Base-by-base conservation (phyloP, 306 rosid genomes). In the Morella rubra region DNA sequence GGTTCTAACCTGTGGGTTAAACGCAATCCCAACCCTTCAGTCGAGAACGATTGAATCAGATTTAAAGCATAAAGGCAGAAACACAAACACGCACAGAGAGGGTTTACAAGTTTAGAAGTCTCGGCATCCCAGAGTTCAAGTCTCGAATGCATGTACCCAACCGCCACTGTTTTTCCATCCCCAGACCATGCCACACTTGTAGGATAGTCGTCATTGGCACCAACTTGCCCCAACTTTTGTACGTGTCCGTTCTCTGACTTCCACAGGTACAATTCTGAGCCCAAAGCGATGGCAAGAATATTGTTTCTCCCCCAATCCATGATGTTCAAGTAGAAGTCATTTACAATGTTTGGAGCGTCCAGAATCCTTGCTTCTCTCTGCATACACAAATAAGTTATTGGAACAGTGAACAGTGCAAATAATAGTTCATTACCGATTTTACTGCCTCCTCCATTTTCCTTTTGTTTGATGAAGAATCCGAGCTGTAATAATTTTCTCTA, bases 271-370 rank as follows among this genome's bases (percentile, higher is more conserved):
- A 90, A 70, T 14, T 88, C 90, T 42, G 83, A 80, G 59, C 87
- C 93, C 66, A 92, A 78, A 5, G 90, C 96, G 59, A 90, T 65
- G 12, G 90, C 96, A 44, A 90, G 83, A 70, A 83, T 67, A 71
- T 80, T 88, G 85, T 85, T 90, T 75, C 82, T 84, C 62, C 96
- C 96, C 96, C 96, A 92, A 71, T 92, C 96, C 82, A 92, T 69
- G 40, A 79, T 77, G 79, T 81, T 90, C 81, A 87, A 37, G 79
- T 90, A 92, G 85, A 55, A 92, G 62, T 92, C 97, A 79, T 90
- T 81, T 81, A 69, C 81, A 40, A 92, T 80, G 69, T 83, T 80
- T 76, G 93, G 91, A 65, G 97, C 96, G 81, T 92, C 93, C 76
- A 90, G 71, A 81, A 87, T 64, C 82, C 84, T 87, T 77, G 80